Percentiles rank a stretch among this genome's conserved stretches.
Conservation (phyloP, 495 filamentous ascomycete species). For the Xylaria sp. region DNA sequence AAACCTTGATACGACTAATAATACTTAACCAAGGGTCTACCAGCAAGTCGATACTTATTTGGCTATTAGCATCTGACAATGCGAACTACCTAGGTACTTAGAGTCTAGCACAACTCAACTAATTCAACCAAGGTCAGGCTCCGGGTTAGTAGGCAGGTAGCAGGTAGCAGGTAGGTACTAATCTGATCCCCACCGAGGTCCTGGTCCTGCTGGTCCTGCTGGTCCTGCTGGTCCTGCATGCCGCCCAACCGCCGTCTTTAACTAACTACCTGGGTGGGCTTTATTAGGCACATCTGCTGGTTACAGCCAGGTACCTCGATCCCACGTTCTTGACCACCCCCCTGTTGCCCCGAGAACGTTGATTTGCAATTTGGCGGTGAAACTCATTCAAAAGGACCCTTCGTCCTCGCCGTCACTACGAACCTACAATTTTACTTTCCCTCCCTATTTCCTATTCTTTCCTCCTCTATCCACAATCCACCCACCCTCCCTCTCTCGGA, state of each 20-base stretch:
- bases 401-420: conserved; percentile 24
- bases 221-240: no score
- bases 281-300: conserved; percentile 15
- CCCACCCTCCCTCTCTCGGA: conserved; percentile 16
- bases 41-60: background rate
- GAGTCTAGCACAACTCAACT: background rate
- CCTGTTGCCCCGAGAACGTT: conserved; percentile 20
- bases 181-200: conserved; percentile 22
- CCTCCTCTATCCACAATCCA: background rate
- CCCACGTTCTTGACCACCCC: conserved; percentile 28
- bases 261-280: background rate
- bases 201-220: no score
- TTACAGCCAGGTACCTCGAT: conserved; percentile 11
- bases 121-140: conserved; percentile 5
- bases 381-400: conserved; percentile 29
- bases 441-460: conserved; percentile 13
- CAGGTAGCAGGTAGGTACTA: no score
- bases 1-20: background rate
- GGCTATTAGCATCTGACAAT: conserved; percentile 11
- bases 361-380: conserved; percentile 33
- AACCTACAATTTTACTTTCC: background rate
- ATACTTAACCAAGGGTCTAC: no score
- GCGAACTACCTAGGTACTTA: no score
- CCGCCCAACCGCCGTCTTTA: conserved; percentile 18
- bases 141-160: no score